A percentile compares a stretch with the other conserved stretches of the same genome.
These are phyloP conservation scores for Atkinsonella texensis DNA, from an alignment of 2,329 filamentous ascomycete genomes.

Conservation along the genomic window DNA sequence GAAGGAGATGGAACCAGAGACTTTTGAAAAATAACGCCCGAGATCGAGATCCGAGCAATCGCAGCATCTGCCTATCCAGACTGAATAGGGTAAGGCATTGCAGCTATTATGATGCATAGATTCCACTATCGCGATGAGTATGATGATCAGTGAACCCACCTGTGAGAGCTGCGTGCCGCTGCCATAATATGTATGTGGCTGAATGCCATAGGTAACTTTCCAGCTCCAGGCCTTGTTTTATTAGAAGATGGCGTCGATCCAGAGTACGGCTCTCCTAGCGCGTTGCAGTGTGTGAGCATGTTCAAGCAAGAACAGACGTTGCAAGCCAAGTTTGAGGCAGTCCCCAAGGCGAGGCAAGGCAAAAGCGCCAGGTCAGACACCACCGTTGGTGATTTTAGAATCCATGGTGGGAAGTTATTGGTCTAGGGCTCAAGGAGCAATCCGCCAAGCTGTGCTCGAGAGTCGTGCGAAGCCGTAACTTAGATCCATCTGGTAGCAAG, in stretches of 20 bases:
- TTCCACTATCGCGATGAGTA: too few relatives aligned
- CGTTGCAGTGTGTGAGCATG: conserved; percentile 34
- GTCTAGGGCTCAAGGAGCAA: too few relatives aligned
- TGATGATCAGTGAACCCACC: too few relatives aligned
- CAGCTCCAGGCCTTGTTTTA: conserved; percentile 28
- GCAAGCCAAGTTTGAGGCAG: conserved; percentile 33
- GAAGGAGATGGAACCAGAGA: conserved; percentile 21
- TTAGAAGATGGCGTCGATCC: conserved; percentile 40
- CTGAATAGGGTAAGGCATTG: neutral
- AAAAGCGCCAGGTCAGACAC: neutral
- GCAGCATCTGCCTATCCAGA: neutral
- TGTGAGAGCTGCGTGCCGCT: too few relatives aligned
- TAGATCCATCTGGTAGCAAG: too few relatives aligned
- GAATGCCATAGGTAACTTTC: neutral
- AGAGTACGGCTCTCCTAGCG: conserved; percentile 36
- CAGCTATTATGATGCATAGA: too few relatives aligned
- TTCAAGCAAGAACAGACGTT: conserved; percentile 42
- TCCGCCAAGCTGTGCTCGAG: too few relatives aligned
- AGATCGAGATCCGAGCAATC: neutral
- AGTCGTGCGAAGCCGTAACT: too few relatives aligned
- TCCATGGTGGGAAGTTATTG: too few relatives aligned
- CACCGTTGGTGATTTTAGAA: neutral
- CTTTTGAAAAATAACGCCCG: conserved; percentile 8
- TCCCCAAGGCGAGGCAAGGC: conserved; percentile 37
- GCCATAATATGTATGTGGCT: too few relatives aligned